A percentile compares a stretch with the other conserved stretches of the same genome.
Evolutionary conservation across 2,329 filamentous ascomycete genomes (phyloP).

Genomic region (Endoconidiophora polonica): DNA sequence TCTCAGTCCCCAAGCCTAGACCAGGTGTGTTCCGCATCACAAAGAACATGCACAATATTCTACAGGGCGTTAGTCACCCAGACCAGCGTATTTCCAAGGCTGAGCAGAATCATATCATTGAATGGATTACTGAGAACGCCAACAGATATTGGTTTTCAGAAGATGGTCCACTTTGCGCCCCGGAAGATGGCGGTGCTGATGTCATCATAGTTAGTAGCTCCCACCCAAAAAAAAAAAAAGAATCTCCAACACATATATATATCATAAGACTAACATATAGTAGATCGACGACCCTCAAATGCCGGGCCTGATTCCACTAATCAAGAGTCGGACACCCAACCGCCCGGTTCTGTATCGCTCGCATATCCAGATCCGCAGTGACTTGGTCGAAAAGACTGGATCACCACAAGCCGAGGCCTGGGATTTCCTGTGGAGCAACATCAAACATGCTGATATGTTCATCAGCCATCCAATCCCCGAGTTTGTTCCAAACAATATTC

Average conservation of each 20-base stretch:
- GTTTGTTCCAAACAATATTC: constrained; percentile 57
- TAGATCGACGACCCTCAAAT: constrained; percentile 72
- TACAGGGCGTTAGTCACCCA: constrained; percentile 57
- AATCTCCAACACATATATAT: neutral
- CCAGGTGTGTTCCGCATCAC: constrained; percentile 69
- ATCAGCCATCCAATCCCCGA: constrained; percentile 64
- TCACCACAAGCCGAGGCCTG: constrained; percentile 59
- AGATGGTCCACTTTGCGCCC: constrained; percentile 48
- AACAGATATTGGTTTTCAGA: constrained; percentile 55
- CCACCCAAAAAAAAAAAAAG: neutral
- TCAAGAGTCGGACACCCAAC: constrained; percentile 53
- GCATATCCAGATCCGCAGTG: constrained; percentile 67
- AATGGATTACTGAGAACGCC: constrained; percentile 61
- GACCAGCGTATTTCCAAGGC: constrained; percentile 46
- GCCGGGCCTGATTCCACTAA: constrained; percentile 59
- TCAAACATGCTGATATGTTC: constrained; percentile 57
- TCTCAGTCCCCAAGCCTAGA: constrained; percentile 57
- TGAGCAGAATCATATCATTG: constrained; percentile 44
- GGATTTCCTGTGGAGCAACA: constrained; percentile 57
- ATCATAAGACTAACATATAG: neutral
- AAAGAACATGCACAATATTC: constrained; percentile 78
- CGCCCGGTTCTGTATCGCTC: constrained; percentile 66
- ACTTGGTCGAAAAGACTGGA: constrained; percentile 45
- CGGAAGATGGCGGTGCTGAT: constrained; percentile 55
- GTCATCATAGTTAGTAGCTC: constrained; percentile 42